Conservation (phyloP, 139 green algal species). For the Axilococcus clingmanii region DNA sequence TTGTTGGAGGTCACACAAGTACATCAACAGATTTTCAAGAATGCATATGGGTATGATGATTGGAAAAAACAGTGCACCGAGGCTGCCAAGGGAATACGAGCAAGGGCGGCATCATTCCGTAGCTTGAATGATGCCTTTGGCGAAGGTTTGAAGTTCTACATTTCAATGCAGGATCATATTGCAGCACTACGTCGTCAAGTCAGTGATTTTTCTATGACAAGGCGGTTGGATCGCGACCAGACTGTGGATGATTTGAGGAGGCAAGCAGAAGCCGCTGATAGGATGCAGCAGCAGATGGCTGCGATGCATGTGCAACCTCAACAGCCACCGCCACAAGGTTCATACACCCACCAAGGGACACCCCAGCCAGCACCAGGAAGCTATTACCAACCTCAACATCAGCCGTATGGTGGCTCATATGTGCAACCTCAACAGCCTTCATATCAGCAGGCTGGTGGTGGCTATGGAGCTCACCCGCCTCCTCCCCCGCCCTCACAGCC, state of each 20-base stretch:
- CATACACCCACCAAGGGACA: neutral
- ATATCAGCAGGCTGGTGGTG: too few species aligned
- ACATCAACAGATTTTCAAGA: slow-evolving; percentile 25
- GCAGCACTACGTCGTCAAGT: slow-evolving; percentile 17
- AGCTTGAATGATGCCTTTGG: slow-evolving; percentile 67
- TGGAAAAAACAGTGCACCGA: slow-evolving; percentile 54
- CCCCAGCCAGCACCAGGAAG: neutral
- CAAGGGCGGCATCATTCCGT: slow-evolving; percentile 34
- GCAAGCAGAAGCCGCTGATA: neutral
- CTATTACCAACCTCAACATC: slow-evolving; percentile 4
- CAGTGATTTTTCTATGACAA: neutral
- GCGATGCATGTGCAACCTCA: neutral
- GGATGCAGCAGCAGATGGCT: neutral
- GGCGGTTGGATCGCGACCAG: neutral
- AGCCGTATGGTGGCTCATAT: slow-evolving; percentile 6
- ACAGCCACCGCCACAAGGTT: too few species aligned
- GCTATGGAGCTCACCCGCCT: neutral
- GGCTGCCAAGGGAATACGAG: slow-evolving; percentile 27
- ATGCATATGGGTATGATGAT: slow-evolving; percentile 32
- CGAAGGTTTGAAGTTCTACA: slow-evolving; percentile 81
- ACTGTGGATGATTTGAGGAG: neutral
- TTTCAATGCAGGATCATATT: slow-evolving; percentile 62
- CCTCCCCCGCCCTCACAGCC: neutral
- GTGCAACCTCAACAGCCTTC: neutral
- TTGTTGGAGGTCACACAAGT: slow-evolving; percentile 40